Evolutionary conservation across 176 grass and related monocot genomes (phyloP).

Genomic region (Avena eriantha): DNA sequence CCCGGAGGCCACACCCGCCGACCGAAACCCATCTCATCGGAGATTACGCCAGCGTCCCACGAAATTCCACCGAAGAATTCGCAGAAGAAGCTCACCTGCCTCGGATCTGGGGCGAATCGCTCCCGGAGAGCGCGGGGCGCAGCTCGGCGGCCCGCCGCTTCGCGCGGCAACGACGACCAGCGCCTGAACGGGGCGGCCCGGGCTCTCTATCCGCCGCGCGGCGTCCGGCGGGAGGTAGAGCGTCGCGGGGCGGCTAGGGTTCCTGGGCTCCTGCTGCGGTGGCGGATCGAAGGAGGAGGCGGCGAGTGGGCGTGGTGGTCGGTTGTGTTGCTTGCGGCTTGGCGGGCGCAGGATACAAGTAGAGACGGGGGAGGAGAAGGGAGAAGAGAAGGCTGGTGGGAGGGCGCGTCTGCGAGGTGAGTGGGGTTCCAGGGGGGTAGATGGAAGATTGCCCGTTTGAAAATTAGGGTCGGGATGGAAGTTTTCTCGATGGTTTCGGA

Average conservation of each 20-base stretch:
- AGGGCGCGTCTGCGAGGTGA: slow-evolving; percentile 21
- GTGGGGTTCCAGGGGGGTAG: slow-evolving; percentile 23
- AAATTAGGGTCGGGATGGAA: slow-evolving; percentile 39
- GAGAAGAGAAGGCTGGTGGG: background rate
- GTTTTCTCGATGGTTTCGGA: background rate
- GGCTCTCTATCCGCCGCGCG: background rate
- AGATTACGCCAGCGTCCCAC: slow-evolving; percentile 14
- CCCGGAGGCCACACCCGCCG: background rate
- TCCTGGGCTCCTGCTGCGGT: background rate
- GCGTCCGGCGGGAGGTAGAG: background rate
- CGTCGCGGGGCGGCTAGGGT: background rate
- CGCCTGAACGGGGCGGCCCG: background rate
- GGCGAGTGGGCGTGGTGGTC: slow-evolving; percentile 10
- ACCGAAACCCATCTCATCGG: background rate
- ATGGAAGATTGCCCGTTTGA: slow-evolving; percentile 43
- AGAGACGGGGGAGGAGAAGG: background rate
- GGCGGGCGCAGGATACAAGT: slow-evolving; percentile 56
- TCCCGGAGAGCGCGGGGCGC: background rate
- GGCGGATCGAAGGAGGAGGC: slow-evolving; percentile 28
- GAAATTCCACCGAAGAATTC: background rate
- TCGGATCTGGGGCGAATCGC: slow-evolving; percentile 55
- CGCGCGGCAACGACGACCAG: background rate
- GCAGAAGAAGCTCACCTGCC: slow-evolving; percentile 17
- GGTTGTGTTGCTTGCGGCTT: slow-evolving; percentile 43
- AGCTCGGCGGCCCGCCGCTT: background rate